phyloP scores from a whole-genome alignment of 2,329 filamentous ascomycete species.

The Fusarium mexicanum region DNA sequence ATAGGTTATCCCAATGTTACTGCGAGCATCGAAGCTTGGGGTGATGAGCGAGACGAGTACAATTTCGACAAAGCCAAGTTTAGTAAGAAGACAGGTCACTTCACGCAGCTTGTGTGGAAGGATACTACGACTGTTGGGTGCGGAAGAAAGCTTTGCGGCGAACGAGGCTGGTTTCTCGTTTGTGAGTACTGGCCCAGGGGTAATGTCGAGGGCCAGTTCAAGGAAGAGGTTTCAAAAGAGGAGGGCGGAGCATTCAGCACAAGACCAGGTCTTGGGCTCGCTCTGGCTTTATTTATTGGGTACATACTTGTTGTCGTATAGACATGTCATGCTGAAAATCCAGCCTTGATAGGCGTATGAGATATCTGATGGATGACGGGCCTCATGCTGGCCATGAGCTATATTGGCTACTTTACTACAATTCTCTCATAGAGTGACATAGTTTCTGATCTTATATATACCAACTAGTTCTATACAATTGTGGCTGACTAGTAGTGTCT shows the following conservation, averaged over 20 bases:
- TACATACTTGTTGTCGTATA: constrained; percentile 27
- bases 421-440: constrained; percentile 9
- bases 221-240: constrained; percentile 47
- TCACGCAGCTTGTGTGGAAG: constrained; percentile 79
- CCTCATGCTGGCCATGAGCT: constrained; percentile 26
- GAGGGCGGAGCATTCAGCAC: constrained; percentile 24
- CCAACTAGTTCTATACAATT: not conserved
- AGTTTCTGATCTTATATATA: constrained; percentile 1
- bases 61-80: constrained; percentile 68
- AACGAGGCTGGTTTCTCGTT: constrained; percentile 70
- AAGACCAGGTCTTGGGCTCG: constrained; percentile 24
- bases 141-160: constrained; percentile 54
- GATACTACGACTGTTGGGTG: constrained; percentile 69
- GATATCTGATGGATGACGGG: not conserved
- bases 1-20: constrained; percentile 70
- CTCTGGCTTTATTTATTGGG: constrained; percentile 25
- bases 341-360: not conserved
- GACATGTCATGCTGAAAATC: not conserved
- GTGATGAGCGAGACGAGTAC: constrained; percentile 62
- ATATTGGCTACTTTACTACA: not conserved
- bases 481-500: not conserved
- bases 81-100: constrained; percentile 70
- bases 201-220: constrained; percentile 66
- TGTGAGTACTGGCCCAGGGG: constrained; percentile 77
- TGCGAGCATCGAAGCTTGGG: constrained; percentile 73